These are phyloP conservation scores for Lantana camara DNA, from an alignment of 257 asterid genomes.

Conservation along the genomic window DNA sequence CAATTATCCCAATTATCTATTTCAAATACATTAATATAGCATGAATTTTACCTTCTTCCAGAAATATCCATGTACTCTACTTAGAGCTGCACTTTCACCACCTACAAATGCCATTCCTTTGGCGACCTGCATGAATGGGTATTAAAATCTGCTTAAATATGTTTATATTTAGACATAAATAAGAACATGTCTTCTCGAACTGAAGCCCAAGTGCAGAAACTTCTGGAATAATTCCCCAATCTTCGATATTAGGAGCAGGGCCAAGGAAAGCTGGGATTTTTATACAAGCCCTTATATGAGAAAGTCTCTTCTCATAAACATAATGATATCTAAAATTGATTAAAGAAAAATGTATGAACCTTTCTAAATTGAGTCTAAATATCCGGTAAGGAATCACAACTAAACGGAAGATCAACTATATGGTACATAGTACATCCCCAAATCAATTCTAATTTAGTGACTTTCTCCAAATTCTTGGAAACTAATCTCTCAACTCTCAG, in stretches of 20 bases:
- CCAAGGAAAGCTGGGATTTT: constrained; percentile 74
- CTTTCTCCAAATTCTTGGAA: constrained; percentile 43
- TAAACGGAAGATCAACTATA: constrained; percentile 81
- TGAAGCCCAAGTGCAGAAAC: constrained; percentile 61
- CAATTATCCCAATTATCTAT: background rate
- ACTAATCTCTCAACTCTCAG: constrained; percentile 70
- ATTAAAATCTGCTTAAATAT: constrained; percentile 1
- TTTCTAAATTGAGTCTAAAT: constrained; percentile 89
- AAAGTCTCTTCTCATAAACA: constrained; percentile 17
- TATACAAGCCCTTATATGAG: constrained; percentile 47
- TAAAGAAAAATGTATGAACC: constrained; percentile 44
- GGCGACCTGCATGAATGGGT: constrained; percentile 49
- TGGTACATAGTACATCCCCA: constrained; percentile 95
- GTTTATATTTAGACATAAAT: constrained; percentile 12
- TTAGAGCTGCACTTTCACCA: constrained; percentile 88
- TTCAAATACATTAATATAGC: too few relatives aligned
- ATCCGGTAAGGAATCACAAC: constrained; percentile 71
- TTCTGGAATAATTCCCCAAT: constrained; percentile 90
- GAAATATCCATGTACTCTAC: constrained; percentile 83
- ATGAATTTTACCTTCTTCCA: constrained; percentile 69
- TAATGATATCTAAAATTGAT: constrained; percentile 14
- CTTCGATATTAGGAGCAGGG: constrained; percentile 65
- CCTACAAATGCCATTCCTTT: constrained; percentile 87
- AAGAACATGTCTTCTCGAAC: constrained; percentile 51
- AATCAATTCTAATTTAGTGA: constrained; percentile 55